Evolutionary conservation across 768 basidiomycete genomes (phyloP), one percentile per base, ranked within the genome.

Genomic region (Phylloporus sp.): DNA sequence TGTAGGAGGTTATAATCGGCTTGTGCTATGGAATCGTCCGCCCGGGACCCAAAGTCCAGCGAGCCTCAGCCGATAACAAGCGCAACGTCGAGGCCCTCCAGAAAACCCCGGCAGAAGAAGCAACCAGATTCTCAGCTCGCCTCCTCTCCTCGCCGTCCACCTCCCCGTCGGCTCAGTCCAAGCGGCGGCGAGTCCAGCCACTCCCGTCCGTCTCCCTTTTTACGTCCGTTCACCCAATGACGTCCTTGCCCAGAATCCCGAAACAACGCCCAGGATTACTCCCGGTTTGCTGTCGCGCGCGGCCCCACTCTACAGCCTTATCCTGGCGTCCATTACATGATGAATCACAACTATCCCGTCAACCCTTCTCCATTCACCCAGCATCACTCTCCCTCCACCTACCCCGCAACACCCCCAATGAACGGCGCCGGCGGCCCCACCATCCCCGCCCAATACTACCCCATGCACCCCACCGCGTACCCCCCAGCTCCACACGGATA

Each of bases 321-420:
- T 63, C 78, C 79, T 38, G 71, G 69, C 21, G 69, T 76, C 9
- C 80, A 77, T 37, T 69, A 62, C 57, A 72, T 81, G 63, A 87
- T 86, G 84, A 88, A 86, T 63, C 80, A 81, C 43, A 68, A 77
- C 49, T 88, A 86, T 38, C 75, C 81, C 21, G 69, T 79, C 54
- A 80, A 78, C 59, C 77, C 79, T 49, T 73, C 82, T 46, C 70
- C 71, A 10, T 76, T 73, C 52, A 54, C 73, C 21, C 71, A 73
- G 35, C 66, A 70, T 17, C 69, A 69, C 67, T 55, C 66, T 51
- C 10, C 74, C 58, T 52, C 79, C 66, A 29, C 63, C 38, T 51
- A 68, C 31, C 58, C 64, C 39, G 42, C 64, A 24, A 52, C 59
- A 13, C 58, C 67, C 13, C 46, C 69, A 10, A 60, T 66, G 46